phyloP scores from a whole-genome alignment of 2,329 filamentous ascomycete genomes.

The Cercospora brassicicola region DNA sequence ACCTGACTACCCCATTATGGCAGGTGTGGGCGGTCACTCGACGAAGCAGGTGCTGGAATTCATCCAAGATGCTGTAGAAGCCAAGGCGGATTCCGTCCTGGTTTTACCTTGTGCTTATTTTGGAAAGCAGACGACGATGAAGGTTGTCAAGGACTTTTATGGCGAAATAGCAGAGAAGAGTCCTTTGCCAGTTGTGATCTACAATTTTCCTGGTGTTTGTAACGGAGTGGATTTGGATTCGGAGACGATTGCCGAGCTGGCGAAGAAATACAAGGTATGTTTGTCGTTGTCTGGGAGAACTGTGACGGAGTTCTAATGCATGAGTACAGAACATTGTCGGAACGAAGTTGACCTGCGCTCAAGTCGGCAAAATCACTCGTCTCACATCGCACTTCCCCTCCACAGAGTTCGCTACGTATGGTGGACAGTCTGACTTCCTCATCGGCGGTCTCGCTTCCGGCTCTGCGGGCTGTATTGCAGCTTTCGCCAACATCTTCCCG shows the following conservation, averaged over 20 bases:
- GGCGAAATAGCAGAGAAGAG: slow-evolving; percentile 56
- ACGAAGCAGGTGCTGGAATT: slow-evolving; percentile 48
- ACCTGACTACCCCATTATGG: slow-evolving; percentile 47
- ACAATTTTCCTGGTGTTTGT: slow-evolving; percentile 70
- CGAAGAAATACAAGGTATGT: slow-evolving; percentile 46
- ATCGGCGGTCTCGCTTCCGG: slow-evolving; percentile 57
- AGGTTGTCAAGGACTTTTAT: slow-evolving; percentile 47
- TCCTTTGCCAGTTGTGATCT: slow-evolving; percentile 56
- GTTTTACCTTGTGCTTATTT: slow-evolving; percentile 49
- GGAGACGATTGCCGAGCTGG: slow-evolving; percentile 61
- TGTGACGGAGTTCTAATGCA: background rate
- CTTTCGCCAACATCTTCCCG: slow-evolving; percentile 57
- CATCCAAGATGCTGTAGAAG: slow-evolving; percentile 44
- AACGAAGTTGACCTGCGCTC: slow-evolving; percentile 72
- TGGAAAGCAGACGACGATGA: slow-evolving; percentile 45
- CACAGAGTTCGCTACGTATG: slow-evolving; percentile 65
- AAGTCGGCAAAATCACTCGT: slow-evolving; percentile 69
- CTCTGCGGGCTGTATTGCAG: slow-evolving; percentile 57
- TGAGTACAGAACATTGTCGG: slow-evolving; percentile 60
- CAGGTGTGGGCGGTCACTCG: slow-evolving; percentile 47
- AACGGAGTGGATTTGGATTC: slow-evolving; percentile 68
- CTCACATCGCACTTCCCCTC: slow-evolving; percentile 55
- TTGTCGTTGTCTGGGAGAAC: background rate
- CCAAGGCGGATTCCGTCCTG: slow-evolving; percentile 47
- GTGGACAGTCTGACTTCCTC: slow-evolving; percentile 72